Evolutionary conservation across 148 eudicot genomes (phyloP), one percentile per base, ranked within the genome.

Genomic region (Rhododendron williamsianum): DNA sequence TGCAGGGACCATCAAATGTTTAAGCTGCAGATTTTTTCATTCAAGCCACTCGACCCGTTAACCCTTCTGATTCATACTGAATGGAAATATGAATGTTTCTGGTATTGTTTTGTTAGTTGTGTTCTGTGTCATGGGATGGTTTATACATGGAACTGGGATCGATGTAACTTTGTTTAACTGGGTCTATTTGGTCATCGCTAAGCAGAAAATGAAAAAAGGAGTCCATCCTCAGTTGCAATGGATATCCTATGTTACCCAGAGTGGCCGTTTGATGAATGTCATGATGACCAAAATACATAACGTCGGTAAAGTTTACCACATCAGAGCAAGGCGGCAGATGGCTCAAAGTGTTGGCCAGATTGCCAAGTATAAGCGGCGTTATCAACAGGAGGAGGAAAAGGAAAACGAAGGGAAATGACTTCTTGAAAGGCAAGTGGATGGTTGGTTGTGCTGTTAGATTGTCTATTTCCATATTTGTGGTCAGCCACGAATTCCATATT

Each of bases 201-300:
- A 71, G 27, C 49, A 72, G 78, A 74, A 7, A 85, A 93, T 93
- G 95, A 93, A 91, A 92, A 93, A 93, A 87, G 94, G 95, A 85
- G 87, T 93, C 79, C 95, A 93, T 90, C 95, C 95, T 45, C 95
- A 92, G 89, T 82, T 92, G 95, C 93, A 93, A 83, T 93, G 95
- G 95, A 92, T 92, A 85, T 91, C 95, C 9, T 93, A 92, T 35
- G 94, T 93, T 56, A 93, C 92, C 46, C 95, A 93, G 18, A 83
- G 85, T 86, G 88, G 88, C 18, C 82, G 88, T 33, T 78, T 86
- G 93, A 86, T 94, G 80, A 88, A 92, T 52, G 95, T 96, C 38
- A 92, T 93, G 98, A 95, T 96, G 98, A 90, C 93, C 87, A 96
- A 90, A 81, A 93, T 95, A 78, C 93, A 94, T 90, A 86, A 90